Percentiles rank a stretch among this genome's conserved stretches.
phyloP scores from a whole-genome alignment of 768 basidiomycete species.

The Ramaria sp. region DNA sequence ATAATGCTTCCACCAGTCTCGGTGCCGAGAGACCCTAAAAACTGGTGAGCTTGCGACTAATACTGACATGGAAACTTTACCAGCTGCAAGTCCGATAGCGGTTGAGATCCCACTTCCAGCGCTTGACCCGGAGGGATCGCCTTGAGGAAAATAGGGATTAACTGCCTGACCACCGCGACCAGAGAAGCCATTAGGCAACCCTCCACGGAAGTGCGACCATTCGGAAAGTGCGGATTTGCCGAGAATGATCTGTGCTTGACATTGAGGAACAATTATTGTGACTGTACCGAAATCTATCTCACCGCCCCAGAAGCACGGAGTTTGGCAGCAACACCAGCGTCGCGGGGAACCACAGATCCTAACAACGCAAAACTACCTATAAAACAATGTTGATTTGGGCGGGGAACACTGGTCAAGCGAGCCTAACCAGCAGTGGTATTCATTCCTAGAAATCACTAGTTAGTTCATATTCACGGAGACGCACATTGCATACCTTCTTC shows the following conservation, averaged over 20 bases:
- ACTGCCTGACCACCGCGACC: constrained; percentile 41
- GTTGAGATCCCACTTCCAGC: constrained; percentile 45
- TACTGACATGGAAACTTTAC: neutral
- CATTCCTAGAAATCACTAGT: constrained; percentile 1
- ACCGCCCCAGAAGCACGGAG: constrained; percentile 22
- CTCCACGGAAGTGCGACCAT: constrained; percentile 38
- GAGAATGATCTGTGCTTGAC: constrained; percentile 12
- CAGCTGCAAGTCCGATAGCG: constrained; percentile 38
- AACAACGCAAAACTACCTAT: too few relatives aligned
- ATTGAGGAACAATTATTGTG: neutral
- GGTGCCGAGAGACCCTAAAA: constrained; percentile 31
- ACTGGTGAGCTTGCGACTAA: constrained; percentile 18
- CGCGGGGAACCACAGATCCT: too few relatives aligned
- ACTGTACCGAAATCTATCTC: constrained; percentile 10
- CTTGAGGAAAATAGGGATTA: constrained; percentile 38
- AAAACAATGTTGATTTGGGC: neutral
- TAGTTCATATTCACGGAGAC: constrained; percentile 13
- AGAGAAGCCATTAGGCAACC: constrained; percentile 42
- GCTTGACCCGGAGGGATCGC: constrained; percentile 47
- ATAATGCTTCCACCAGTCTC: constrained; percentile 40
- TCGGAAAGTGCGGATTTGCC: constrained; percentile 49
- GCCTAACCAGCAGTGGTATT: constrained; percentile 2
- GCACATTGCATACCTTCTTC: constrained; percentile 5
- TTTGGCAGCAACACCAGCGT: too few relatives aligned
- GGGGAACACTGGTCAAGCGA: too few relatives aligned